A percentile compares a stretch with the other conserved stretches of the same genome.
Evolutionary conservation across 2,329 filamentous ascomycete genomes (phyloP).

Genomic region (Hymenoscyphus linearis): DNA sequence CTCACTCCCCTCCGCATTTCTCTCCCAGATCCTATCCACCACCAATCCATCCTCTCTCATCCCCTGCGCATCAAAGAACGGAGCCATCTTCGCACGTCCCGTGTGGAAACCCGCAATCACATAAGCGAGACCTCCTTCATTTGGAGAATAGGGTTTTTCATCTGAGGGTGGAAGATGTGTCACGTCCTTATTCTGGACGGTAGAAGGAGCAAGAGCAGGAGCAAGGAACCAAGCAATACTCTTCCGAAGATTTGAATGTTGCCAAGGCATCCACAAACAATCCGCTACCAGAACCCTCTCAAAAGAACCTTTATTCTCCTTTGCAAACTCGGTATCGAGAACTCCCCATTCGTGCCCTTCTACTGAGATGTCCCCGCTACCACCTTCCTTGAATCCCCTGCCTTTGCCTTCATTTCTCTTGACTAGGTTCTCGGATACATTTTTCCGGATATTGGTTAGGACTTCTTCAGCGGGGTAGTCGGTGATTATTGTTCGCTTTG

Average conservation of each 20-base stretch:
- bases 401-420: slow-evolving; percentile 3
- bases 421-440: slow-evolving; percentile 49
- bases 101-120: slow-evolving; percentile 71
- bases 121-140: slow-evolving; percentile 43
- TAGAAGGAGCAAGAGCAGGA: not conserved
- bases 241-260: slow-evolving; percentile 60
- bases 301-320: slow-evolving; percentile 39
- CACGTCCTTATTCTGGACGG: not conserved
- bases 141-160: not conserved
- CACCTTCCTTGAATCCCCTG: slow-evolving; percentile 4
- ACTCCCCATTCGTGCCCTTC: slow-evolving; percentile 62
- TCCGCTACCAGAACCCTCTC: slow-evolving; percentile 64
- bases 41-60: slow-evolving; percentile 48
- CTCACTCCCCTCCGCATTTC: slow-evolving; percentile 59
- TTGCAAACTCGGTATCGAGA: slow-evolving; percentile 27
- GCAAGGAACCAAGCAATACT: slow-evolving; percentile 60
- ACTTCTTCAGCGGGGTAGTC: slow-evolving; percentile 63
- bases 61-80: slow-evolving; percentile 52
- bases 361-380: slow-evolving; percentile 39
- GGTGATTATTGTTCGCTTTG: slow-evolving; percentile 49
- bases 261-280: slow-evolving; percentile 70
- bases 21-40: slow-evolving; percentile 62
- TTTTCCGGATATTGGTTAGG: slow-evolving; percentile 51
- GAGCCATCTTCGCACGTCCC: slow-evolving; percentile 58
- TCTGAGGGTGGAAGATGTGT: not conserved